phyloP scores from a whole-genome alignment of 257 asterid species.

The Solanum peruvianum region DNA sequence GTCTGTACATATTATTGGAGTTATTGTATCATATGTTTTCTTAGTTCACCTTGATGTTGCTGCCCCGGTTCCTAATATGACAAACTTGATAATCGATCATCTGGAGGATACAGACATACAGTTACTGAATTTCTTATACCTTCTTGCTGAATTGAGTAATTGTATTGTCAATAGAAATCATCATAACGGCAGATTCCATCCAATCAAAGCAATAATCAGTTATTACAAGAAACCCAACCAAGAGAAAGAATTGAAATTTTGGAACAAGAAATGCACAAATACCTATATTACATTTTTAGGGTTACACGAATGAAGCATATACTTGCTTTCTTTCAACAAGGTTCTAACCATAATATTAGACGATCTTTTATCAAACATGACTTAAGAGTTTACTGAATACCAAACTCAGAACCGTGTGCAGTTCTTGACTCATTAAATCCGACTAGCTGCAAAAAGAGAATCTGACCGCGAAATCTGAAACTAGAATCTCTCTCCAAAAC shows the following conservation, averaged over 20 bases:
- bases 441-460: neutral
- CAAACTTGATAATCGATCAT: neutral
- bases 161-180: neutral
- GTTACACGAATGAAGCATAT: neutral
- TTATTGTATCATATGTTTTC: neutral
- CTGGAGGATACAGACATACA: neutral
- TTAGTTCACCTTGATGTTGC: neutral
- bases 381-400: neutral
- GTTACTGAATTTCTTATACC: neutral
- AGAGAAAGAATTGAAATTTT: neutral
- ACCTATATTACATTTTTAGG: neutral
- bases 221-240: neutral
- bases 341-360: neutral
- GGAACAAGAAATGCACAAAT: neutral
- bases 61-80: neutral
- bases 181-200: neutral
- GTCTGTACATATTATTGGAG: neutral
- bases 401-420: neutral
- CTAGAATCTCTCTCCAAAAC: conserved; percentile 95
- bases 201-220: neutral
- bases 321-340: neutral
- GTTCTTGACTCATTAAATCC: neutral
- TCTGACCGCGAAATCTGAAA: neutral
- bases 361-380: neutral
- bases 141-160: neutral